Conservation (phyloP, 257 asterid genomes). For the Gentiana macrophylla region DNA sequence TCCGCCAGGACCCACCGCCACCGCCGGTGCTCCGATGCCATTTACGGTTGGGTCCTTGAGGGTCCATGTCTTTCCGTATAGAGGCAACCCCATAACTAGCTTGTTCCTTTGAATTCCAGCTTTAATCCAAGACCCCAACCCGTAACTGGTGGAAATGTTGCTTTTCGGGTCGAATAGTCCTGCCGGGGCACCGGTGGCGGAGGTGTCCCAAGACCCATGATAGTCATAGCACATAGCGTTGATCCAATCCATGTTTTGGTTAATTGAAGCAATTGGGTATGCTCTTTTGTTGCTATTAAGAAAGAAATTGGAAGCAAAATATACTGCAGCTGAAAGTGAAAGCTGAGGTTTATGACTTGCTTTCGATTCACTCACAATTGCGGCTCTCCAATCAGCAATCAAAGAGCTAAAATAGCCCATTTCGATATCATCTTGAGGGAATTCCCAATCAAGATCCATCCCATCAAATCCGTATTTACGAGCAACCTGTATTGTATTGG, state of each 20-base stretch:
- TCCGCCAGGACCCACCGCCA: conserved; percentile 44
- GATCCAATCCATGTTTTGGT: conserved; percentile 58
- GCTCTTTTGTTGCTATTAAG: conserved; percentile 16
- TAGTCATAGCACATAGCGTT: no score
- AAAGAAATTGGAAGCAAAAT: conserved; percentile 42
- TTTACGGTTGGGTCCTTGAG: conserved; percentile 30
- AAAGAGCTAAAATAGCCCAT: conserved; percentile 42
- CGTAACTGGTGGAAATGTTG: conserved; percentile 57
- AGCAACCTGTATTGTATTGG: no score
- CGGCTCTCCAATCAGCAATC: conserved; percentile 53
- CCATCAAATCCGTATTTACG: no score
- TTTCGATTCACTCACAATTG: conserved; percentile 3
- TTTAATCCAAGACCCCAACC: conserved; percentile 55
- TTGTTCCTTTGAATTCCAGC: conserved; percentile 45
- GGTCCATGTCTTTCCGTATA: background rate
- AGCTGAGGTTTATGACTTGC: conserved; percentile 27
- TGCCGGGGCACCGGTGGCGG: conserved; percentile 25
- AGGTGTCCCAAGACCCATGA: conserved; percentile 23
- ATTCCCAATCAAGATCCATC: conserved; percentile 33
- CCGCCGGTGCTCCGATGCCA: conserved; percentile 31
- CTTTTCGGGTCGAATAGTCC: no score
- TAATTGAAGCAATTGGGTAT: conserved; percentile 45
- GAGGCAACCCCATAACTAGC: conserved; percentile 16
- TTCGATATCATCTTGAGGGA: conserved; percentile 35
- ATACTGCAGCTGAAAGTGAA: conserved; percentile 73